Conservation (phyloP, 495 filamentous ascomycete genomes). For the Paragyromitra xinjiangensis region DNA sequence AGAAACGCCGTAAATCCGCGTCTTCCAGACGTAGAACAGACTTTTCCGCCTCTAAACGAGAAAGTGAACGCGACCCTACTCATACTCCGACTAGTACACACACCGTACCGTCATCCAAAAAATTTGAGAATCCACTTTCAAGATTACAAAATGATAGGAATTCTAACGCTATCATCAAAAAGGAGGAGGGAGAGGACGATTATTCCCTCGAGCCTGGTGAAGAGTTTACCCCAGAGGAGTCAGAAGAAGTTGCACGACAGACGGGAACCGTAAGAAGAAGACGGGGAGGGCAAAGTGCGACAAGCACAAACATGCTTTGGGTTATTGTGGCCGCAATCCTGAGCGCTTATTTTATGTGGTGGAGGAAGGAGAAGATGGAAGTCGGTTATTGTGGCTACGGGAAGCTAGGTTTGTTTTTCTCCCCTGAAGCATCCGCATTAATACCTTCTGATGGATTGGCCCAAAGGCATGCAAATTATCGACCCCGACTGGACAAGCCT, state of each 20-base stretch:
- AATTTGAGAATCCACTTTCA: conserved; percentile 64
- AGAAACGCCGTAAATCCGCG: conserved; percentile 51
- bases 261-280: conserved; percentile 58
- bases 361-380: conserved; percentile 90
- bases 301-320: conserved; percentile 62
- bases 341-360: conserved; percentile 79
- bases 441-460: conserved; percentile 13
- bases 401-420: conserved; percentile 62
- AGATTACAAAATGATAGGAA: conserved; percentile 56
- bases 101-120: conserved; percentile 58
- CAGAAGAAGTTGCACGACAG: conserved; percentile 77
- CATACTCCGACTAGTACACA: conserved; percentile 39
- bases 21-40: conserved; percentile 50
- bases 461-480: conserved; percentile 33
- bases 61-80: conserved; percentile 31
- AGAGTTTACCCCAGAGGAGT: conserved; percentile 90
- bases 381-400: conserved; percentile 95
- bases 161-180: conserved; percentile 55
- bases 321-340: conserved; percentile 72
- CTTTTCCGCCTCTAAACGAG: conserved; percentile 28
- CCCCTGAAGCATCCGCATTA: background rate
- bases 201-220: conserved; percentile 72
- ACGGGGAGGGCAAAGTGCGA: conserved; percentile 17
- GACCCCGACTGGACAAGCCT: conserved; percentile 58
- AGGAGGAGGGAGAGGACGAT: conserved; percentile 57